A percentile compares a stretch with the other conserved stretches of the same genome.
Conservation (phyloP, 345 rosid species). For the Gossypium rotundifolium region DNA sequence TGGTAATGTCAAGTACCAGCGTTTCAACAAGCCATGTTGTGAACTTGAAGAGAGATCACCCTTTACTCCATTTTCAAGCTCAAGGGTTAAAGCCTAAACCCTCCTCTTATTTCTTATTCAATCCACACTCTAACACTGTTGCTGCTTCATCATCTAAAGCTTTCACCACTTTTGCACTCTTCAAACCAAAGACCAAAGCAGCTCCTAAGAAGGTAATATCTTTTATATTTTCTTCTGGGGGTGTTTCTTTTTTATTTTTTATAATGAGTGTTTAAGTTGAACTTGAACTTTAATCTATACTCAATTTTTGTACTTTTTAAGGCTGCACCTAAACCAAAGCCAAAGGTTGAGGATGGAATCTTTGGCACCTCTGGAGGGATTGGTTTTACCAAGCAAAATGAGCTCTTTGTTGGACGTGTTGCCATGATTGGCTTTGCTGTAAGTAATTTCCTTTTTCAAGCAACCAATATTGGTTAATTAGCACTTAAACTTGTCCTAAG, state of each 20-base stretch:
- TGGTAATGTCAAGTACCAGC: constrained; percentile 66
- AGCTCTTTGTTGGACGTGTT: constrained; percentile 95
- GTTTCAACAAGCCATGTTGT: constrained; percentile 43
- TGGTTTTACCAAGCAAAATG: constrained; percentile 91
- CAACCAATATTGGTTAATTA: background rate
- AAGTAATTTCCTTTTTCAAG: constrained; percentile 21
- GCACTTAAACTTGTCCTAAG: background rate
- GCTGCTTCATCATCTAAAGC: constrained; percentile 18
- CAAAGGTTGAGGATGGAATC: constrained; percentile 72
- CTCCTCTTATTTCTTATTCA: constrained; percentile 34
- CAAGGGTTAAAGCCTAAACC: constrained; percentile 40
- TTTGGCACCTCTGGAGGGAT: constrained; percentile 97
- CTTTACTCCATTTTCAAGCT: constrained; percentile 45
- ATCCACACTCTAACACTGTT: constrained; percentile 25
- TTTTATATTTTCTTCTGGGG: background rate
- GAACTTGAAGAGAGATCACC: constrained; percentile 37
- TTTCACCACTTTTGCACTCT: constrained; percentile 54
- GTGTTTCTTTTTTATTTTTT: background rate
- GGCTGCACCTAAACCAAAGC: constrained; percentile 33
- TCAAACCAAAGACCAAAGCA: constrained; percentile 84
- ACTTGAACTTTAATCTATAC: background rate
- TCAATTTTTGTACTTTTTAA: background rate
- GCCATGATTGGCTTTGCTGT: constrained; percentile 99
- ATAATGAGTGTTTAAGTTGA: background rate
- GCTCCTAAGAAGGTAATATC: constrained; percentile 54